A percentile compares a stretch with the other conserved stretches of the same genome.
phyloP scores from a whole-genome alignment of 2,329 filamentous ascomycete genomes.

The Colletotrichum sidae region DNA sequence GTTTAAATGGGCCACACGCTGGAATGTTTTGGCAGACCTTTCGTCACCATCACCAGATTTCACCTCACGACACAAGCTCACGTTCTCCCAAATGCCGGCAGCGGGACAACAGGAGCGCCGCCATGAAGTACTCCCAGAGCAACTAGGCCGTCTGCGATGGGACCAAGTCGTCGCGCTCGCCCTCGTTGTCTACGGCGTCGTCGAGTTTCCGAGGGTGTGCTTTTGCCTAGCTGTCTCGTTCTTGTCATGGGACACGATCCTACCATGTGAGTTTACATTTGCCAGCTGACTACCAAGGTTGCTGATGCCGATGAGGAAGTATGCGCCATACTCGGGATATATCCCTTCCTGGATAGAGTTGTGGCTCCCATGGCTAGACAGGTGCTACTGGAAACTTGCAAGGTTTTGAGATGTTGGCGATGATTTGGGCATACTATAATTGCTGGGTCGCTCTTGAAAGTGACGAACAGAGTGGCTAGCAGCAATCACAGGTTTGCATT shows the following conservation, averaged over 20 bases:
- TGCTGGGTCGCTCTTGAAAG: neutral
- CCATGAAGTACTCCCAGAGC: neutral
- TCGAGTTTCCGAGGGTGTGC: slow-evolving; percentile 14
- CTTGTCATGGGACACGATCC: slow-evolving; percentile 6
- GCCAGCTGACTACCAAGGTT: neutral
- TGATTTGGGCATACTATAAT: neutral
- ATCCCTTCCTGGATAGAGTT: slow-evolving; percentile 14
- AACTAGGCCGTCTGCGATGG: neutral
- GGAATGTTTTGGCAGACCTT: too few species aligned
- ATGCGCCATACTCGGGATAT: slow-evolving; percentile 19
- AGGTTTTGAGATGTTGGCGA: neutral
- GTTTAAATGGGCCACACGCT: neutral
- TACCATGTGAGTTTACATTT: neutral
- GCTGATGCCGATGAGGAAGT: neutral
- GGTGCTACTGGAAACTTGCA: neutral
- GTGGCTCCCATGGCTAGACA: neutral
- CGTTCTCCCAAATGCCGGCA: neutral
- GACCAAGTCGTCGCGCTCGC: slow-evolving; percentile 6
- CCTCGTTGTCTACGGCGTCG: slow-evolving; percentile 3
- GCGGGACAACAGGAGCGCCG: neutral
- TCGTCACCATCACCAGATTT: neutral
- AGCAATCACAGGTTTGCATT: neutral
- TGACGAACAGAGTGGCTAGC: neutral
- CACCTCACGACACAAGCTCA: neutral
- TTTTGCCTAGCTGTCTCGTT: slow-evolving; percentile 9